Evolutionary conservation across 1,284 basidiomycete species (phyloP), one percentile per base, ranked within the genome.

Genomic region (Leccinum subfulvum): DNA sequence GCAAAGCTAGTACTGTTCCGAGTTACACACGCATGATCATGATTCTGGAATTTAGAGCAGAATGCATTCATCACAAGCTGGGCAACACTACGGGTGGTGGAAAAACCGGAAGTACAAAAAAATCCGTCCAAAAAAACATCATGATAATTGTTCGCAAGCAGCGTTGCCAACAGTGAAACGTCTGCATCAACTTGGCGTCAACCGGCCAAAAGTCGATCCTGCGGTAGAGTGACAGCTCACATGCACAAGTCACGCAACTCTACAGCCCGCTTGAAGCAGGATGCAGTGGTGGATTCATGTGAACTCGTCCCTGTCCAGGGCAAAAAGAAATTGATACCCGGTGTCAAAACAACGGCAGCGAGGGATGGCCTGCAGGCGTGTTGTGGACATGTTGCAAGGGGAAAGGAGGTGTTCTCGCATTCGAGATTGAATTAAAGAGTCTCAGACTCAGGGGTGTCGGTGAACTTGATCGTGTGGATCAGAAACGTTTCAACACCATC

Each of bases 381-480:
- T 57, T 59, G 57, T 41, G 53, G 58, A 60, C 55, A 55, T 64
- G 65, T 63, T 64, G 65, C 65, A 70, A 71, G 63, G 58, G 70
- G 61, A 59, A 56, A 60, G 54, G 65, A 69, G 61, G 44, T 66
- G 28, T 49, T 60, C 62, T 68, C 62, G 62, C 66, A 68, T 74
- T 63, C 65, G 67, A 68, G 67, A 71, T 58, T 63, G 54, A 68
- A 72, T 71, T 62, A 61, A 62, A 61, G 59, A 61, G 58, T 67
- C 66, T 62, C 68, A 58, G 62, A 55, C 67, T 68, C 71, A 74
- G 66, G 71, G 69, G 57, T 59, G 71, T 18, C 11, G 54, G 30
- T 56, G 54, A 56, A 56, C 23, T 49, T 23, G 47, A 49, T 49
- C 54, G 52, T 47, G 68, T 73, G 66, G 71, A 62, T 72, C 66